Evolutionary conservation across 176 grass and related monocot genomes (phyloP), one percentile per base, ranked within the genome.

Genomic region (Lolium rigidum): DNA sequence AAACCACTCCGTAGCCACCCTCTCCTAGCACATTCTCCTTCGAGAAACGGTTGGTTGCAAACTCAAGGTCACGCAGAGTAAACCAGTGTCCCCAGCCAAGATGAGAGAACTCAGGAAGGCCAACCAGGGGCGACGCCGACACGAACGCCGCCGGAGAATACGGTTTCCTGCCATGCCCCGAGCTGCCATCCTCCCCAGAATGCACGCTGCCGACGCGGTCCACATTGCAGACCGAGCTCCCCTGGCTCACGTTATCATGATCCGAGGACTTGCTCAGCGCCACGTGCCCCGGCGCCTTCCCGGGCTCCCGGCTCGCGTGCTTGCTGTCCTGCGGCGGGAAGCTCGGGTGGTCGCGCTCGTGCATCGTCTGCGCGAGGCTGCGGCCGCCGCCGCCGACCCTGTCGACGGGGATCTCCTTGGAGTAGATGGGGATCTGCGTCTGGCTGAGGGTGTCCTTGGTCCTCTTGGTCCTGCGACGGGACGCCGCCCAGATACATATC

Each of bases 51-150:
- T 81, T 91, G 24, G 97, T 91, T 17, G 94, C 92, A 79, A 90
- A 88, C 57, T 99, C 94, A 69, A 99, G 89, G 72, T 99, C 97
- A 75, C 97, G 87, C 35, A 94, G 84, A 76, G 97, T 99, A 80
- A 99, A 99, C 97, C 97, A 99, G 85, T 99, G 97, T 54, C 97
- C 97, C 97, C 97, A 99, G 6, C 97, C 97, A 0, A 99, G 92
- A 81, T 96, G 97, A n/a, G 94, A 99, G 80, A 95, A 94, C 80
- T 99, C 94, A 14, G 97, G 97, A 70, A 99, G 88, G 81, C 97
- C 97, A 80, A 94, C 82, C 41, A 99, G 79, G 50, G 97, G 97
- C 12, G 97, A 99, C 2, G 94, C 90, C 0, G 94, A 94, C 17
- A 94, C 77, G n/a, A 93, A 88, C 9, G 84, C 81, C 2, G 86